phyloP scores from a whole-genome alignment of 2,329 filamentous ascomycete genomes.

The Didymella exigua region DNA sequence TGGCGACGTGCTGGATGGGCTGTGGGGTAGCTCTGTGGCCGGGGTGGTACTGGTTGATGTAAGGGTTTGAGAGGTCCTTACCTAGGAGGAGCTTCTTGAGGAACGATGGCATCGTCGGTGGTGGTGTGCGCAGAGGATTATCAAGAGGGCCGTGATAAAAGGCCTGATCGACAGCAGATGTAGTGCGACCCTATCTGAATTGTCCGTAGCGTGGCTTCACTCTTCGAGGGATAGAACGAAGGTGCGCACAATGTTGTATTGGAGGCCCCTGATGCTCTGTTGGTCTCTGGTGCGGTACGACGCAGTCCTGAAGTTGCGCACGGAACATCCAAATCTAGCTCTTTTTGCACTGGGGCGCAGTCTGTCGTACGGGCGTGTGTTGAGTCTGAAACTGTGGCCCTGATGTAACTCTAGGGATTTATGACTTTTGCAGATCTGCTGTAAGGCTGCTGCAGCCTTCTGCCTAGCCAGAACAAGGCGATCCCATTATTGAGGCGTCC shows the following conservation, averaged over 20 bases:
- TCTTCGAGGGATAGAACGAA: neutral
- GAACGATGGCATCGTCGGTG: constrained; percentile 4
- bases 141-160: too few relatives aligned
- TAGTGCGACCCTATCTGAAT: neutral
- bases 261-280: neutral
- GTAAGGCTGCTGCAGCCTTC: constrained; percentile 6
- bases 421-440: neutral
- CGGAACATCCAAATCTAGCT: neutral
- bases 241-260: neutral
- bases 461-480: neutral
- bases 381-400: neutral
- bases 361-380: neutral
- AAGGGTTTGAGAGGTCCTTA: constrained; percentile 9
- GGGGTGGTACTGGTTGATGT: constrained; percentile 1
- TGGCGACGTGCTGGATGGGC: neutral
- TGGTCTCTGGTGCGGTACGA: neutral
- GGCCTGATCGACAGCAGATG: too few relatives aligned
- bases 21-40: constrained; percentile 10
- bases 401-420: neutral
- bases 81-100: constrained; percentile 9
- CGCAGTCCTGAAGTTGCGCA: neutral
- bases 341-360: neutral
- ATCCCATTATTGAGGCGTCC: constrained; percentile 12
- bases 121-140: neutral
- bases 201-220: neutral